Evolutionary conservation across 768 basidiomycete species (phyloP), one percentile per base, ranked within the genome.

Genomic region (Rhodotorula toruloides): DNA sequence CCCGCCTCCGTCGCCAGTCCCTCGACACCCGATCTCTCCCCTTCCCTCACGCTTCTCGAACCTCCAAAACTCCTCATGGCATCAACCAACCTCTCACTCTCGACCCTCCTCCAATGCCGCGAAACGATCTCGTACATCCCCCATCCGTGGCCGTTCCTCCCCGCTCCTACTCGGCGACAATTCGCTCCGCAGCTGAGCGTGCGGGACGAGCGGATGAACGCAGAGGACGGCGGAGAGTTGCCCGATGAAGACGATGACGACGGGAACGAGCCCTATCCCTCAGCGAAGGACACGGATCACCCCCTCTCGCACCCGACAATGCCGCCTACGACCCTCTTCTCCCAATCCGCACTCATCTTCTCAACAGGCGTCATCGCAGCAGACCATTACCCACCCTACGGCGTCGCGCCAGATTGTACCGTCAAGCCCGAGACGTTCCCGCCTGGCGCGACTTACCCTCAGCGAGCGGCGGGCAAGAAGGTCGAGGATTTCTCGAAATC

Each of bases 41-140:
- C 60, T 12, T 27, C 59, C 13, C 43, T 34, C 40, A 16, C 42
- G 1, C 67, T 70, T 27, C 48, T 25, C 36, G 71, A 72, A 54
- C 71, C 71, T 6, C 71, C 71, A 13, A 72, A 72, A 36, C 71
- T 72, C 47, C 58, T 72, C 53, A 68, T 72, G 66, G 66, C 71
- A 4, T 68, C 67, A 12, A 68, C 67, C 1, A 72, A 72, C 60
- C 67, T 72, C 47, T 58, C 66, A 21, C 66, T 72, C 22, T 58
- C 63, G 37, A 48, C 63, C 3, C 48, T 72, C 29, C 48, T 72
- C 13, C 66, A 72, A 40, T 72, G 71, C 53, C 65, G 71, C 22
- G 71, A 72, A 31, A 39, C 63, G 14, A 72, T 72, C 60, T 50
- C 56, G 7, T 72, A 72, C 71, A 31, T 68, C 49, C 71, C 71